phyloP scores from a whole-genome alignment of 2,329 filamentous ascomycete species.

The Aspergillus sp. region DNA sequence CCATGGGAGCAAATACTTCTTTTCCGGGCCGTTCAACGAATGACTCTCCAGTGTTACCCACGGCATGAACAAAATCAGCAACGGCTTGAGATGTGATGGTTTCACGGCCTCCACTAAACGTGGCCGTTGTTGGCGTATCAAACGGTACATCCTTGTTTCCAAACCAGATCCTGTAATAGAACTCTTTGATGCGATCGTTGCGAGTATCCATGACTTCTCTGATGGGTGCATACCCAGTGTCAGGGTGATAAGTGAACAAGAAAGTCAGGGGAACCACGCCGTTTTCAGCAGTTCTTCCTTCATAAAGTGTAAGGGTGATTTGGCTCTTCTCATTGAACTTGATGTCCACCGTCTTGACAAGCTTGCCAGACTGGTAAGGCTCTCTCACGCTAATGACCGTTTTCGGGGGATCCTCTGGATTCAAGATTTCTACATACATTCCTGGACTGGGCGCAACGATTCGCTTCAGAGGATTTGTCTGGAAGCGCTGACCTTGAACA shows the following conservation, averaged over 20 bases:
- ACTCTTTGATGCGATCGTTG: conserved; percentile 98
- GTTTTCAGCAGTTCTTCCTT: conserved; percentile 84
- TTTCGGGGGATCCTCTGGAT: conserved; percentile 78
- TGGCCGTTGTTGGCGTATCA: conserved; percentile 78
- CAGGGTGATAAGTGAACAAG: conserved; percentile 89
- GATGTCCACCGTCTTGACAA: conserved; percentile 84
- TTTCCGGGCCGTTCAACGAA: conserved; percentile 96
- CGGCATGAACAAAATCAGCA: conserved; percentile 98
- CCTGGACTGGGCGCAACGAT: conserved; percentile 85
- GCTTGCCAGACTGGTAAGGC: conserved; percentile 79
- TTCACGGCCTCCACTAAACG: conserved; percentile 85
- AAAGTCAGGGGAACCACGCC: conserved; percentile 80
- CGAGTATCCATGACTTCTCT: conserved; percentile 93
- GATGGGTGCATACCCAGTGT: conserved; percentile 96
- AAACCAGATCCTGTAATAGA: conserved; percentile 98
- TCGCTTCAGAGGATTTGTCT: conserved; percentile 91
- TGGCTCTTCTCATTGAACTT: conserved; percentile 73
- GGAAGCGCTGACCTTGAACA: conserved; percentile 93
- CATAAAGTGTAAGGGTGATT: conserved; percentile 86
- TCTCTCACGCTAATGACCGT: conserved; percentile 87
- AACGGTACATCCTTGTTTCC: conserved; percentile 81
- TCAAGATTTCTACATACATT: conserved; percentile 81
- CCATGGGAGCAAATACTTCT: conserved; percentile 93
- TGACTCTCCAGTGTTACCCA: conserved; percentile 95
- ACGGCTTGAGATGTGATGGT: conserved; percentile 90